Conservation (phyloP, 2,329 filamentous ascomycete species). For the Grosmannia clavigera region DNA sequence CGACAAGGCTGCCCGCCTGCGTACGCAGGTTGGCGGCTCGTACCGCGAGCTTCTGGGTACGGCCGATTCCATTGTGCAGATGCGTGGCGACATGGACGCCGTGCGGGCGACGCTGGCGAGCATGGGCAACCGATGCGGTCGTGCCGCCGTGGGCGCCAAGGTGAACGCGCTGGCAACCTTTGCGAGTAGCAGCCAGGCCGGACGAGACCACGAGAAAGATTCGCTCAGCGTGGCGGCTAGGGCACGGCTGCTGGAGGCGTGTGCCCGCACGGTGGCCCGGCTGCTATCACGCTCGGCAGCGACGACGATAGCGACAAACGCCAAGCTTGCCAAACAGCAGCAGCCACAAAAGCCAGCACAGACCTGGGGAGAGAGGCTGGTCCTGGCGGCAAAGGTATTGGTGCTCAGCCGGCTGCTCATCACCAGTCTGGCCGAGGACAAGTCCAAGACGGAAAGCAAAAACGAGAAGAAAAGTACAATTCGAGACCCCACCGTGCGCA, state of each 20-base stretch:
- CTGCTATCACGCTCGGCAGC: conserved; percentile 25
- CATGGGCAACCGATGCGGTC: conserved; percentile 68
- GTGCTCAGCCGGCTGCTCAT: conserved; percentile 64
- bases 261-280: conserved; percentile 34
- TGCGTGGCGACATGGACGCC: conserved; percentile 65
- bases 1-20: conserved; percentile 49
- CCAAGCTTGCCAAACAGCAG: not conserved
- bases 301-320: conserved; percentile 12
- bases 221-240: conserved; percentile 25
- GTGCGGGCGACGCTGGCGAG: conserved; percentile 59
- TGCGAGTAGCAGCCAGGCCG: conserved; percentile 6
- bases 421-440: conserved; percentile 48
- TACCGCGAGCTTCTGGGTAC: conserved; percentile 88
- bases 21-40: conserved; percentile 50
- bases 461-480: not conserved
- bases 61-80: conserved; percentile 83
- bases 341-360: not conserved
- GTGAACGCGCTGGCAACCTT: conserved; percentile 42
- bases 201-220: not conserved
- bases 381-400: conserved; percentile 56
- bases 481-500: conserved; percentile 19
- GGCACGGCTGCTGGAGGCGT: conserved; percentile 38
- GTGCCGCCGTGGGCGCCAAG: conserved; percentile 56
- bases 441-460: not conserved
- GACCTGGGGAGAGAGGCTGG: conserved; percentile 34